Base-by-base conservation (phyloP, 352 stramenopile genomes). In the Pythium brachiatum region DNA sequence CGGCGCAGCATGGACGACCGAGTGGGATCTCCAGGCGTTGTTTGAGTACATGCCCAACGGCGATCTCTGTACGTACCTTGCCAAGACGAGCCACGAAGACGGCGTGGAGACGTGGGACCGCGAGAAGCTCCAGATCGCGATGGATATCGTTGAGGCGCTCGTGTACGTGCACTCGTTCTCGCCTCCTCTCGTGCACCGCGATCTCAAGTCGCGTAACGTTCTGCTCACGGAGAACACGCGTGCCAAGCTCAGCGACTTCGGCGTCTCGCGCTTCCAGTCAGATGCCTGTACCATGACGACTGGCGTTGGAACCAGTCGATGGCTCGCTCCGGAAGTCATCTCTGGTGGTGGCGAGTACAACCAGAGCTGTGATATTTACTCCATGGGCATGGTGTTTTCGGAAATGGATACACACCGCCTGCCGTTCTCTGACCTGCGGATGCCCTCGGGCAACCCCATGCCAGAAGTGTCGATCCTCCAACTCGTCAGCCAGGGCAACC, bases 201-300 rank as follows among this genome's bases (percentile, higher is more conserved):
- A 76, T 55, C 59, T 87, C 27, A 79, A 68, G 12, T 78, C 73
- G 6, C 69, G 72, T 38, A 82, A 77, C 43, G 67, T 84, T 15
- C 64, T 86, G 46, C 57, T 84, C 53, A 70, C 29, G 18, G 66
- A 43, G 2, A 20, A 63, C 3, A 51, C 66, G 41, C 9, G 51
- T 15, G 68, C 36, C 43, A 68, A 74, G 41, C 51, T 74, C 21
- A 68, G 54, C n/a, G 67, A 74, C 53, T 74, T 74, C 57, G 67
- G 67, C 21, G 67, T 66, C 20, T 70, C 55, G 21, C 67, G 34
- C 11, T 63, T 69, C 27, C 27, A 61, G 34, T 57, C 34, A 13
- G 50, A 50, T 18, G 56, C 70, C 27, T 25, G 57, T 20, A 74
- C 63, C 11, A 74, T 74, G 68, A 74, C 68, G 13, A 53, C 62